Evolutionary conservation across 352 stramenopile species (phyloP).

Genomic region (Globisporangium abappressorium): DNA sequence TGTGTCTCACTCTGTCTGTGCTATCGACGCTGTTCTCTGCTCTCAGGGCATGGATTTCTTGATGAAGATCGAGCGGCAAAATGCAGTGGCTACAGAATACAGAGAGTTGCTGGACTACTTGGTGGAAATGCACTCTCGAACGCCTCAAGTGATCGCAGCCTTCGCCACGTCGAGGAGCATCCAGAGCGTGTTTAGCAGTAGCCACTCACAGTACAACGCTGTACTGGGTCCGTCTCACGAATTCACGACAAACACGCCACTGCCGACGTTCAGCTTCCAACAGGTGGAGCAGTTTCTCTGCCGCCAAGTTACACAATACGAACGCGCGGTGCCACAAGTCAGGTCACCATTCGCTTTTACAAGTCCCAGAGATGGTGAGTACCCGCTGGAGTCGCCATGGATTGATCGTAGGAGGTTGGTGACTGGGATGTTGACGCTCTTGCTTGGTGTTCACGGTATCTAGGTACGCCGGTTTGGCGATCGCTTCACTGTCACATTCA

Average conservation of each 20-base stretch:
- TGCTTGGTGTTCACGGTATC: background rate
- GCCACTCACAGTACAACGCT: background rate
- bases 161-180: background rate
- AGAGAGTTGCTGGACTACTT: background rate
- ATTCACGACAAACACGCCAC: constrained; percentile 1
- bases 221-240: background rate
- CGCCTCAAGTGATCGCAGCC: background rate
- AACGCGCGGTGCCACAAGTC: background rate
- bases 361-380: no score
- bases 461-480: background rate
- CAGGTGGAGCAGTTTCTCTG: constrained; percentile 8
- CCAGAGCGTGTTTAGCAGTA: background rate
- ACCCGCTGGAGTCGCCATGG: background rate
- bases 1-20: no score
- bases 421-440: background rate
- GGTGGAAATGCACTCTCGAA: background rate
- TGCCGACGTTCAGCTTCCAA: background rate
- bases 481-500: background rate
- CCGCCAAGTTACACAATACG: background rate
- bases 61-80: background rate
- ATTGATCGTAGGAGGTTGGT: background rate
- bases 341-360: background rate
- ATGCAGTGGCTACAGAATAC: no score
- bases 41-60: background rate
- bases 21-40: no score